Percentiles rank a stretch among this genome's conserved stretches.
These are phyloP conservation scores for Mycena citricolor DNA, from an alignment of 1,284 basidiomycete genomes.

Conservation along the genomic window DNA sequence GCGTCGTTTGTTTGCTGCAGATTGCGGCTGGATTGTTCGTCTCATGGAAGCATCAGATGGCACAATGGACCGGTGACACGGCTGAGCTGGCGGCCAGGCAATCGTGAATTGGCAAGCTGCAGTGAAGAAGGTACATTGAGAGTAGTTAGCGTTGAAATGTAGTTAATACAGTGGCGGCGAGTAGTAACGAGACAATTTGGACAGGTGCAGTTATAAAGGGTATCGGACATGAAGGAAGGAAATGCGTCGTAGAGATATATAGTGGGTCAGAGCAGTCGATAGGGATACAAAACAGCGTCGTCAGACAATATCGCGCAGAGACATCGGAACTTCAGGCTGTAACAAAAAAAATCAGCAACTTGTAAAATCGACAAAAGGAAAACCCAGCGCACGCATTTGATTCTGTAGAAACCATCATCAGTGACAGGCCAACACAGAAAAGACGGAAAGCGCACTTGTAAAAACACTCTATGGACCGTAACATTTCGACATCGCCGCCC, in stretches of 20 bases:
- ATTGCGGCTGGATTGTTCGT: conserved; percentile 43
- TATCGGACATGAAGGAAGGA: conserved; percentile 52
- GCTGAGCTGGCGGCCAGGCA: conserved; percentile 61
- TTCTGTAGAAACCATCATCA: no score
- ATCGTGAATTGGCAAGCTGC: conserved; percentile 44
- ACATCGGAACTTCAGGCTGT: conserved; percentile 85
- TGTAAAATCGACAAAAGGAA: not conserved
- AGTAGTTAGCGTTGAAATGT: conserved; percentile 52
- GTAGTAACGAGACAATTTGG: conserved; percentile 69
- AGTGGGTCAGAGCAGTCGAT: conserved; percentile 45
- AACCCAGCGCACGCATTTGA: conserved; percentile 89
- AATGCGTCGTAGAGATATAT: conserved; percentile 35
- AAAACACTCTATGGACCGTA: conserved; percentile 95
- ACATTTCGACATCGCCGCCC: conserved; percentile 96
- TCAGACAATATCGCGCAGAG: conserved; percentile 83
- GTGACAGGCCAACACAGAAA: no score
- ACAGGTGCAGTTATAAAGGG: conserved; percentile 59
- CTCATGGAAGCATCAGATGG: conserved; percentile 48
- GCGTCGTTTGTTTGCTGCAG: no score
- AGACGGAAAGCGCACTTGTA: conserved; percentile 63
- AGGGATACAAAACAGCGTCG: conserved; percentile 74
- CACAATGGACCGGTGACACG: conserved; percentile 72
- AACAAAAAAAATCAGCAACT: conserved; percentile 24
- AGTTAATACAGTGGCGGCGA: conserved; percentile 65
- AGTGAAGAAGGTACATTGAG: conserved; percentile 83